phyloP scores from a whole-genome alignment of 2,329 filamentous ascomycete species.

The Fonsecaea pedrosoi region DNA sequence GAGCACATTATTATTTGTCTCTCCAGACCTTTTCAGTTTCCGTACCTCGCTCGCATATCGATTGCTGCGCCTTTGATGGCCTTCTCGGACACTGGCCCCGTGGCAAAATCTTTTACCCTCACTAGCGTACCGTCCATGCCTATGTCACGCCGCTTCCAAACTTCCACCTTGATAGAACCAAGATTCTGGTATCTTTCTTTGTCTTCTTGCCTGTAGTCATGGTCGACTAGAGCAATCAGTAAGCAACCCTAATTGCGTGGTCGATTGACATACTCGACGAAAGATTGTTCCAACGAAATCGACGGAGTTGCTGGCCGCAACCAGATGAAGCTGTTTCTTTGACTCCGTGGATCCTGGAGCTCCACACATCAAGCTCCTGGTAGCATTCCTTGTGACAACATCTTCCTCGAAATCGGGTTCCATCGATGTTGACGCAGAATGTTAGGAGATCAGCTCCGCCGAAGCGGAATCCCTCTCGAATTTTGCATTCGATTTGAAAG shows the following conservation, averaged over 20 bases:
- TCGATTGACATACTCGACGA: background rate
- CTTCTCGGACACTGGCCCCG: background rate
- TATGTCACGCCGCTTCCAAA: background rate
- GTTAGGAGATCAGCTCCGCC: background rate
- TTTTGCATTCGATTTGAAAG: conserved; percentile 4
- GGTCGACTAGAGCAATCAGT: background rate
- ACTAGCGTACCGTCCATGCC: background rate
- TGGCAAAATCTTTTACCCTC: background rate
- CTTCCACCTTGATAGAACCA: background rate
- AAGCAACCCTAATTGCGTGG: background rate
- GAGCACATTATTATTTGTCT: background rate
- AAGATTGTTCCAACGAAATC: background rate
- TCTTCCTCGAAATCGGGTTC: background rate
- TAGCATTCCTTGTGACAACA: background rate
- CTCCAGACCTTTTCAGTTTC: background rate
- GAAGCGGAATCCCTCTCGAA: background rate
- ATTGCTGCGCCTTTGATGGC: conserved; percentile 6
- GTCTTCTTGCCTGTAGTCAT: background rate
- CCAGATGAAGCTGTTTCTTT: background rate
- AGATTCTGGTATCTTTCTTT: background rate
- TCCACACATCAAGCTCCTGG: background rate
- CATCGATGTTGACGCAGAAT: conserved; percentile 6
- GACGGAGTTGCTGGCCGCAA: background rate
- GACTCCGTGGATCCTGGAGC: background rate
- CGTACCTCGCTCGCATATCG: background rate